These are phyloP conservation scores for Sergeia podlipaevii DNA, from an alignment of 208 protist genomes.

Conservation along the genomic window DNA sequence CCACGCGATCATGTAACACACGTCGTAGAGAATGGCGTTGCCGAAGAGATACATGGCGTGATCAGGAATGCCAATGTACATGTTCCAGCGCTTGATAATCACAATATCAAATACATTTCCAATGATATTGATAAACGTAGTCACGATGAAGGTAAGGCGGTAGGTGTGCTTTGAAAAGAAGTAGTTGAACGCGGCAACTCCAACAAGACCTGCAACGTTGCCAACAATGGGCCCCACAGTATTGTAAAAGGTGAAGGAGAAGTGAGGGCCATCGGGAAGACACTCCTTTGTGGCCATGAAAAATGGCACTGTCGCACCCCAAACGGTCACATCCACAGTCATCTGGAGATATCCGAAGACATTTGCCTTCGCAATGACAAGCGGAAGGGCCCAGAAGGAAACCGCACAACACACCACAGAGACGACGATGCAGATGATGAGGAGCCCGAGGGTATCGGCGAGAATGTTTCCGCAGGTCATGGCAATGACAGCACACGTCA, in stretches of 20 bases:
- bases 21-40: slow-evolving; percentile 58
- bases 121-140: slow-evolving; percentile 41
- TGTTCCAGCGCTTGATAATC: slow-evolving; percentile 74
- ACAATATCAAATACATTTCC: slow-evolving; percentile 62
- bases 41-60: slow-evolving; percentile 68
- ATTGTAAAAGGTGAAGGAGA: slow-evolving; percentile 60
- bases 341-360: slow-evolving; percentile 45
- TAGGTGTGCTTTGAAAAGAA: slow-evolving; percentile 48
- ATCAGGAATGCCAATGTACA: slow-evolving; percentile 43
- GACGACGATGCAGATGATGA: slow-evolving; percentile 30
- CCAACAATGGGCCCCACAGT: slow-evolving; percentile 39
- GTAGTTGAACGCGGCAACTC: slow-evolving; percentile 41
- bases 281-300: slow-evolving; percentile 41
- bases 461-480: slow-evolving; percentile 43
- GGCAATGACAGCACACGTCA: slow-evolving; percentile 37
- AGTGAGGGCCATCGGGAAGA: slow-evolving; percentile 59
- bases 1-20: slow-evolving; percentile 52
- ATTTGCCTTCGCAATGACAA: slow-evolving; percentile 58
- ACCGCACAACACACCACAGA: slow-evolving; percentile 27
- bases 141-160: slow-evolving; percentile 45
- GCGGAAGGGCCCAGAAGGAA: slow-evolving; percentile 54
- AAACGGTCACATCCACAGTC: slow-evolving; percentile 23
- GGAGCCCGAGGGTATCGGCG: slow-evolving; percentile 22
- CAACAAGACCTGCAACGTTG: slow-evolving; percentile 39
- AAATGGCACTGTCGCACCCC: slow-evolving; percentile 28